Evolutionary conservation across 1,139 yeast species (phyloP).

Genomic region (Saccharomyces hybrid): DNA sequence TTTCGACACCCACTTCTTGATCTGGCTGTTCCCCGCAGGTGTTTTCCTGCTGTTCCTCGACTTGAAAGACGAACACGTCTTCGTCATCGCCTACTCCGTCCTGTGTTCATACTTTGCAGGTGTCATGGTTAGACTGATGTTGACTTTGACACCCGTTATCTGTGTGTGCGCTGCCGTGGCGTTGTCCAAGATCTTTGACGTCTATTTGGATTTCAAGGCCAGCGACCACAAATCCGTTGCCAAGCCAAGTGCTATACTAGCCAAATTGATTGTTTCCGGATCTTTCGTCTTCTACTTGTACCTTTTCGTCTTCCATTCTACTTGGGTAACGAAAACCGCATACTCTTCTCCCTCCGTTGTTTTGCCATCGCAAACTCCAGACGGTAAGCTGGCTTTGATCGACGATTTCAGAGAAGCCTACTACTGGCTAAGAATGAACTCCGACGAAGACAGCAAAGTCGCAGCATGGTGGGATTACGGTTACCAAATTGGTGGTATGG

Average conservation of each 20-base stretch:
- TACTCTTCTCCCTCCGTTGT: constrained; percentile 98
- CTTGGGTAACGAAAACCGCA: constrained; percentile 94
- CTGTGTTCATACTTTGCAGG: constrained; percentile 96
- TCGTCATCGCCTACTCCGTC: constrained; percentile 82
- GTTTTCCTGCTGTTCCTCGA: constrained; percentile 86
- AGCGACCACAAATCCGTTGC: constrained; percentile 4
- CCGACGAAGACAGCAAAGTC: constrained; percentile 89
- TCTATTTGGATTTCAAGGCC: constrained; percentile 57
- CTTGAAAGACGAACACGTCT: constrained; percentile 84
- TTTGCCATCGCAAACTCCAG: constrained; percentile 69
- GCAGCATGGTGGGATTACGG: constrained; percentile 99
- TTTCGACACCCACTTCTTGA: constrained; percentile 84
- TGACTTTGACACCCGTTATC: constrained; percentile 90
- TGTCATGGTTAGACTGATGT: constrained; percentile 97
- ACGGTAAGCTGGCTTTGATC: constrained; percentile 77
- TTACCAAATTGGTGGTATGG: constrained; percentile 99
- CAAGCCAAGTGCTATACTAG: constrained; percentile 9
- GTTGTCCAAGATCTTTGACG: constrained; percentile 72
- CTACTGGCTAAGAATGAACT: constrained; percentile 97
- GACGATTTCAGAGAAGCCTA: constrained; percentile 99
- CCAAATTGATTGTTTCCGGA: constrained; percentile 46
- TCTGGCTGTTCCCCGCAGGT: constrained; percentile 99
- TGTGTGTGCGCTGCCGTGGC: constrained; percentile 91
- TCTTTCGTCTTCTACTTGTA: constrained; percentile 69
- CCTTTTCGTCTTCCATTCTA: constrained; percentile 87